Evolutionary conservation across 176 grass and related monocot species (phyloP), one percentile per base, ranked within the genome.

Genomic region (Echinochloa phyllopogon): DNA sequence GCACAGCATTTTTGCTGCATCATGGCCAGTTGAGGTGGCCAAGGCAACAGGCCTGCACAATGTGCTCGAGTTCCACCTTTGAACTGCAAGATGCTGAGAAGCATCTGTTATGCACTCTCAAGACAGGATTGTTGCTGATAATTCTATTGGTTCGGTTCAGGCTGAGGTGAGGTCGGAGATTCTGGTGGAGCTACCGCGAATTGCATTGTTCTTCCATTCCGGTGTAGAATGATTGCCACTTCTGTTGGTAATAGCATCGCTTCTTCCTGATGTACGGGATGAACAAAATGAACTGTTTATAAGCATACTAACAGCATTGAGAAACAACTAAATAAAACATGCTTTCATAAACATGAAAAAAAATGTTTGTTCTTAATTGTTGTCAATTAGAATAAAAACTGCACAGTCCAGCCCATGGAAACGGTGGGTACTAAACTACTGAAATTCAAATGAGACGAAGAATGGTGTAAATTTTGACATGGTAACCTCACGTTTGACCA

Each of bases 161-260:
- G 78, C 41, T 81, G 93, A 81, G 90, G 75, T 18, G 88, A 18
- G 37, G 79, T 61, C 18, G 77, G 76, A 48, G 89, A 76, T 69
- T 92, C 93, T 9, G 90, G 85, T 63, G 93, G 83, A 20, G 84
- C 80, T 43, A 88, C 78, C 0, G 88, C 82, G 72, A 95, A 92
- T 81, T 95, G 93, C 71, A 92, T 72, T 0, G 89, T 78, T 69
- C 92, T 84, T 66, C 90, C 82, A 38, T 89, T 87, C 40, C 74
- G 74, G 56, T 95, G 90, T 15, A 97, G 85, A 87, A 97, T 89
- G 50, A 94, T 93, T 8, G 94, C 91, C 63, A 97, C 74, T 83
- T 94, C 94, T 20, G 91, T 81, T 20, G 94, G 90, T 41, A 88
- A 72, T 67, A 97, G 80, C 69, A 80, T 67, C 67, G 81, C 85